Evolutionary conservation across 2,329 filamentous ascomycete genomes (phyloP).

Genomic region (Furcasterigmium sp.): DNA sequence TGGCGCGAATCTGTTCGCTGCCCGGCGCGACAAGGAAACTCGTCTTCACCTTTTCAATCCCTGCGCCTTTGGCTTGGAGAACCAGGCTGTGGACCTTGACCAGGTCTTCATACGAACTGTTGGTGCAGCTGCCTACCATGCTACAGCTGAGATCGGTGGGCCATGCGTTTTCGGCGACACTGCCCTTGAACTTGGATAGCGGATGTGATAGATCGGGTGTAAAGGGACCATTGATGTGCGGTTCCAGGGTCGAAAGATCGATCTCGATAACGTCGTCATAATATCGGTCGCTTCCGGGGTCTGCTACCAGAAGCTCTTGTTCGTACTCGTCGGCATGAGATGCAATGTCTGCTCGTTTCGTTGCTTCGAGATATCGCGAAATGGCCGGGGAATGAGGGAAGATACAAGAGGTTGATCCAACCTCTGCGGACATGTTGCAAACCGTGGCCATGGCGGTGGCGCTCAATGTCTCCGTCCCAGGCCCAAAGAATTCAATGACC

Average conservation of each 20-base stretch:
- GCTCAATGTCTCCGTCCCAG: constrained; percentile 21
- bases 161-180: constrained; percentile 21
- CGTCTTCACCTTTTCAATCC: constrained; percentile 19
- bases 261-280: constrained; percentile 29
- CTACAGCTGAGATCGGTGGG: constrained; percentile 20
- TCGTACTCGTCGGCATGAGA: constrained; percentile 16
- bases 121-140: constrained; percentile 28
- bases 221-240: constrained; percentile 28
- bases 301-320: constrained; percentile 17
- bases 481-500: constrained; percentile 29
- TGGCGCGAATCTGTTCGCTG: constrained; percentile 26
- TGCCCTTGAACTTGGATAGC: constrained; percentile 20
- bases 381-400: constrained; percentile 28
- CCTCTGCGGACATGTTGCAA: constrained; percentile 30
- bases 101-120: constrained; percentile 29
- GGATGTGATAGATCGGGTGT: constrained; percentile 27
- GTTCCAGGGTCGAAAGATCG: constrained; percentile 24
- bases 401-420: constrained; percentile 28
- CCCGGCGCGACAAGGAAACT: constrained; percentile 25
- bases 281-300: constrained; percentile 21
- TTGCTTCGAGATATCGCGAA: constrained; percentile 22
- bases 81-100: constrained; percentile 21
- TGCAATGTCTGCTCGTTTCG: constrained; percentile 18
- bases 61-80: constrained; percentile 21
- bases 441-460: constrained; percentile 30